Evolutionary conservation across 805 yeast species (phyloP), one percentile per base, ranked within the genome.

Genomic region (Helenozyma rhizophorensis): DNA sequence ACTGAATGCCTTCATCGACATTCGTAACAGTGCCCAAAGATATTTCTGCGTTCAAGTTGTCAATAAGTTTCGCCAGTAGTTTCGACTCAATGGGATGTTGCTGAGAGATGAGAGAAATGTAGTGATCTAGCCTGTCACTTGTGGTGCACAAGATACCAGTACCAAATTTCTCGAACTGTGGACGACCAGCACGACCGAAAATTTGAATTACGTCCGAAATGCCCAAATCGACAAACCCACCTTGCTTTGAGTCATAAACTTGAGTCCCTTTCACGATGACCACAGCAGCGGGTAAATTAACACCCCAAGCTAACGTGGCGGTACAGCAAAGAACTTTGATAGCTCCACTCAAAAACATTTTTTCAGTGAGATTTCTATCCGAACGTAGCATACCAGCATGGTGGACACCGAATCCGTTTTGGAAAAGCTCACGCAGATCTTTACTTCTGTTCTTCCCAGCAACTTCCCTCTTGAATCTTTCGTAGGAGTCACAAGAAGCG

Each of bases 271-370:
- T 93, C 21, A 93, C 79, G 42, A 93, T 85, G 14, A 93, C 99
- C 25, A 88, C 96, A 2, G 96, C 97, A 6, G 98, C 98, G 2
- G 99, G 98, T 38, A 93, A 67, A 53, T 93, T 93, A 13, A 93
- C 97, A 74, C 99, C 99, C 99, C 99, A 93, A 0, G 99, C 99
- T 37, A 93, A 73, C 0, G 99, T 93, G 0, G 98, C 95, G 2
- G 99, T 93, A 71, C 96, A 88, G 50, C 95, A 83, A 12, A 93
- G 63, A 0, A 93, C 97, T 39, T 81, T 84, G 42, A 93, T 82
- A 0, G 88, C 83, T 25, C 98, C 97, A 19, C 70, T 65, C 19
- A 80, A 68, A 54, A 93, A 93, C 82, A 90, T 74, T 51, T 80
- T 81, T 50, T 94, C 98, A 0, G 94, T 82, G 32, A 88, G 53